Conservation (phyloP, 768 basidiomycete species). For the Asterophora parasitica region DNA sequence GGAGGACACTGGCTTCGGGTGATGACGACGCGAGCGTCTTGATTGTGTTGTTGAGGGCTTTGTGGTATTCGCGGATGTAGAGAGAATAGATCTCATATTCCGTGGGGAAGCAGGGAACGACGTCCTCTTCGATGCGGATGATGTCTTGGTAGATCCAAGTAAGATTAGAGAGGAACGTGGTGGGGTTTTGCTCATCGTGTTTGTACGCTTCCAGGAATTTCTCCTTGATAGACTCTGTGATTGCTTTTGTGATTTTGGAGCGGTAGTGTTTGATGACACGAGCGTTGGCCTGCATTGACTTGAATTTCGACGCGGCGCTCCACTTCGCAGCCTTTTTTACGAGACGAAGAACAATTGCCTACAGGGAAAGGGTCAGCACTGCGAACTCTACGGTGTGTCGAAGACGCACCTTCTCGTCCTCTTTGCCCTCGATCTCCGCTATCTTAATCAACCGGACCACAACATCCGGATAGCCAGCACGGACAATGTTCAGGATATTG, state of each 20-base stretch:
- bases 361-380: neutral
- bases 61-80: conserved; percentile 88
- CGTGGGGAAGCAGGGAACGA: conserved; percentile 86
- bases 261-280: conserved; percentile 94
- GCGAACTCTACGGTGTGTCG: neutral
- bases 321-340: conserved; percentile 92
- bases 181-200: conserved; percentile 57
- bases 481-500: conserved; percentile 74
- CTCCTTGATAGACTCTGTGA: conserved; percentile 69
- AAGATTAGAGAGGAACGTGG: conserved; percentile 70
- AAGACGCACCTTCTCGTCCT: conserved; percentile 82
- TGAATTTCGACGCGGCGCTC: conserved; percentile 91
- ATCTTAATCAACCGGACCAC: conserved; percentile 92
- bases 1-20: conserved; percentile 83
- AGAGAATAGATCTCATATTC: conserved; percentile 86
- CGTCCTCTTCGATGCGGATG: conserved; percentile 85
- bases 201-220: conserved; percentile 67
- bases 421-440: conserved; percentile 85
- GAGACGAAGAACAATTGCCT: conserved; percentile 92
- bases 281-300: conserved; percentile 89
- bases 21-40: conserved; percentile 64
- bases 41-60: conserved; percentile 69
- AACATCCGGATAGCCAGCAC: conserved; percentile 77
- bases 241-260: conserved; percentile 77
- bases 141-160: conserved; percentile 95